Conservation (phyloP, 768 basidiomycete species). For the Suillus weaverae region DNA sequence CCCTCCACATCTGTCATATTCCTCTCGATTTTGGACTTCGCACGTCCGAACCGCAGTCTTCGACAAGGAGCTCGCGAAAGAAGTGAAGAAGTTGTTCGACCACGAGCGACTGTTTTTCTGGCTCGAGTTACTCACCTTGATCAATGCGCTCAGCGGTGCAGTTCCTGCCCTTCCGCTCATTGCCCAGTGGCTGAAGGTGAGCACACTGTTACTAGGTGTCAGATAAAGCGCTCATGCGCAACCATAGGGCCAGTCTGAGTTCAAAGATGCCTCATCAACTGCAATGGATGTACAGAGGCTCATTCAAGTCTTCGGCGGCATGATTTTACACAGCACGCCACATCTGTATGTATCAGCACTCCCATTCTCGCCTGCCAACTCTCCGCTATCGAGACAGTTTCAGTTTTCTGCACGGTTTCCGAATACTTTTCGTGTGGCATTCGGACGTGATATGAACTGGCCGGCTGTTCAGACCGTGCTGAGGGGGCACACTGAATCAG, state of each 20-base stretch:
- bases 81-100: not conserved
- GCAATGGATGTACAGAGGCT: conserved; percentile 13
- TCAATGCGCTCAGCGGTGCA: not conserved
- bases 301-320: conserved; percentile 12
- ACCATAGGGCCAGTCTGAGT: not conserved
- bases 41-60: conserved; percentile 7
- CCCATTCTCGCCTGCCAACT: conserved; percentile 15
- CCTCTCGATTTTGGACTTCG: conserved; percentile 12
- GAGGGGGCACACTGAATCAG: not conserved
- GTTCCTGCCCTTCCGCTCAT: not conserved
- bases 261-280: not conserved
- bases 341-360: conserved; percentile 27
- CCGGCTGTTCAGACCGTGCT: not conserved
- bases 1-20: conserved; percentile 9
- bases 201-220: not conserved
- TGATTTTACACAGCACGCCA: conserved; percentile 18
- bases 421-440: not conserved
- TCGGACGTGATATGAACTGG: not conserved
- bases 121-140: not conserved
- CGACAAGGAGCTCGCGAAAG: not conserved
- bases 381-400: not conserved
- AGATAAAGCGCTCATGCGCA: not conserved
- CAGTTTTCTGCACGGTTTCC: not conserved
- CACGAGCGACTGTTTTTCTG: not conserved
- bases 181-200: not conserved